Evolutionary conservation across 2,329 filamentous ascomycete species (phyloP), one percentile per base, ranked within the genome.

Genomic region (Berkeleyomyces rouxiae): DNA sequence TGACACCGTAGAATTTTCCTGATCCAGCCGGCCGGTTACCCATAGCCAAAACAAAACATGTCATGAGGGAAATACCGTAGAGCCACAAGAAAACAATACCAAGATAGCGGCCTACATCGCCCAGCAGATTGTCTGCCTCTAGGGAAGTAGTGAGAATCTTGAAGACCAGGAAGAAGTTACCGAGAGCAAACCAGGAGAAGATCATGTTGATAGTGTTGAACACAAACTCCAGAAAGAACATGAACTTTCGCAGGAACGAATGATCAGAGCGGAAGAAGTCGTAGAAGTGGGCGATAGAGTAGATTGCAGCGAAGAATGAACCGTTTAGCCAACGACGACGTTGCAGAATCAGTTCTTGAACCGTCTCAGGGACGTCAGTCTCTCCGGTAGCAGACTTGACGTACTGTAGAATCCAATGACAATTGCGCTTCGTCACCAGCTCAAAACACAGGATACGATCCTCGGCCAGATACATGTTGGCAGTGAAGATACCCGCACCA

Each of bases 391-490:
- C 89, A 1, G 91, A 96, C 75, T 99, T 99, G 78, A 99, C 93
- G 71, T 99, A 99, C 71, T 96, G 91, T 69, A 99, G 76, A 65
- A 97, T 88, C 93, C 93, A 99, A 70, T 92, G 88, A 72, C 91
- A 96, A 71, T 96, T 96, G 67, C 93, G 85, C 77, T 99, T 99
- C 55, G 91, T 90, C 65, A 99, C 93, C 60, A 99, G 84, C 75
- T 99, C 93, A 79, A 96, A 99, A 74, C 93, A 99, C 43, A 99
- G 84, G 71, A 99, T 99, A 79, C 93, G 89, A 80, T 99, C 93
- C 72, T 99, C 93, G 63, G 93, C 93, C 64, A 99, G 82, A 71
- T 97, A 99, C 93, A 99, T 99, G 74, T 99, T 99, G 68, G 93
- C 92, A 2, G 92, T 96, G 75, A 99, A 99, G 67, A 97, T 92